Base-by-base conservation (phyloP, 768 basidiomycete genomes). In the Rhizopogon vesiculosus region DNA sequence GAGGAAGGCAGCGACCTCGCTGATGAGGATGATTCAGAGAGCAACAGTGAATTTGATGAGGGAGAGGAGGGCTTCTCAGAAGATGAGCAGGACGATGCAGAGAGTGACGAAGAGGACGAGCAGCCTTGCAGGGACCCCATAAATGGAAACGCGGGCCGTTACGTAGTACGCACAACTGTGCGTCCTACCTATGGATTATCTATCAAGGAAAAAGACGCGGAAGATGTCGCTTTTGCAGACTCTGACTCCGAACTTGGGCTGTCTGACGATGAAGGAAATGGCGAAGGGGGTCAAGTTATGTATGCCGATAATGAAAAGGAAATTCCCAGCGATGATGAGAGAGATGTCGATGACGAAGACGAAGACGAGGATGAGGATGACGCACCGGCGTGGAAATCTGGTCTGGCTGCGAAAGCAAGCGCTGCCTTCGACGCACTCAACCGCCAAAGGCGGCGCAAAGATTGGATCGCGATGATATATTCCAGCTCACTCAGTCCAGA, bases 381-480 rank as follows among this genome's bases (percentile, higher is more conserved):
- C 3, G 76, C 74, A 1, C 91, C 92, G 0, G 74, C 74, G 56
- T 95, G 93, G 93, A 94, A 94, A 71, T 62, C 66, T 10, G 79
- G 89, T 61, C 74, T 95, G 1, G 74, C 80, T 0, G 73, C 65
- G 5, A 72, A 72, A 50, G 85, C 85, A 54, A 72, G 74, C 9
- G 72, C 74, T 12, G 66, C 75, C 18, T 78, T 81, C 45, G 69
- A 77, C 3, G 72, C 75, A 7, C 69, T 74, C 1, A 61, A 67
- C 0, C 62, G 71, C 13, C 51, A 59, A 25, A 73, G 69, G 8
- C 75, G 76, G 39, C 77, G 78, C 56, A 84, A 81, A 62, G 84
- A 96, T 66, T 90, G 93, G 83, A 91, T 86, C 64, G 86, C 86
- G 51, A 80, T 96, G 45, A 91, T 98, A 51, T 98, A 98, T 69